A percentile compares a stretch with the other conserved stretches of the same genome.
Evolutionary conservation across 2,329 filamentous ascomycete genomes (phyloP).

Genomic region (Exophiala sp.): DNA sequence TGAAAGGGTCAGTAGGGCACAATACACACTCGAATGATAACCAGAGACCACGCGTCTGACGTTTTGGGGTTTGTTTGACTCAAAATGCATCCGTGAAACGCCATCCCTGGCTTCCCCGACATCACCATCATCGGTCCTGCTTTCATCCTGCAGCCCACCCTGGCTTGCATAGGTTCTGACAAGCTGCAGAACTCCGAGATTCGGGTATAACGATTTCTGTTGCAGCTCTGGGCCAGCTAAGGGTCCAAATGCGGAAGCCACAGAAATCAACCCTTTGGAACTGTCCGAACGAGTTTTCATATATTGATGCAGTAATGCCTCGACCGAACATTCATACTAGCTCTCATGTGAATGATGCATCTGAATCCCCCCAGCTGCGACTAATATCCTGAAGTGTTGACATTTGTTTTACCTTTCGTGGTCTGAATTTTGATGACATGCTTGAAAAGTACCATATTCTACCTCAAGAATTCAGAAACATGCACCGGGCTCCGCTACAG

Average conservation of each 20-base stretch:
- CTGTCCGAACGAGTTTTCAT: too few relatives aligned
- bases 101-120: background rate
- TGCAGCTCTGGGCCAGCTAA: too few relatives aligned
- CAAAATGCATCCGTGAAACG: background rate
- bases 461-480: constrained; percentile 9
- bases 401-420: background rate
- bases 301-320: too few relatives aligned
- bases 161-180: background rate
- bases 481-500: constrained; percentile 1
- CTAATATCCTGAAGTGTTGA: background rate
- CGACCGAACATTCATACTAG: too few relatives aligned
- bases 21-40: too few relatives aligned
- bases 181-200: background rate
- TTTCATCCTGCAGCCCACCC: background rate
- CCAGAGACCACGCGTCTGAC: too few relatives aligned
- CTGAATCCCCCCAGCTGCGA: background rate
- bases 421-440: constrained; percentile 4
- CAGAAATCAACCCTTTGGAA: background rate
- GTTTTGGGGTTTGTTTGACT: background rate
- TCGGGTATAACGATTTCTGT: background rate
- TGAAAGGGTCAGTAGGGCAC: too few relatives aligned
- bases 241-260: background rate
- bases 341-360: too few relatives aligned
- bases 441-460: constrained; percentile 1
- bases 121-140: too few relatives aligned